Percentiles rank a stretch among this genome's conserved stretches.
phyloP scores from a whole-genome alignment of 1,284 basidiomycete species.

The Erythrobasidium hasegawianum region DNA sequence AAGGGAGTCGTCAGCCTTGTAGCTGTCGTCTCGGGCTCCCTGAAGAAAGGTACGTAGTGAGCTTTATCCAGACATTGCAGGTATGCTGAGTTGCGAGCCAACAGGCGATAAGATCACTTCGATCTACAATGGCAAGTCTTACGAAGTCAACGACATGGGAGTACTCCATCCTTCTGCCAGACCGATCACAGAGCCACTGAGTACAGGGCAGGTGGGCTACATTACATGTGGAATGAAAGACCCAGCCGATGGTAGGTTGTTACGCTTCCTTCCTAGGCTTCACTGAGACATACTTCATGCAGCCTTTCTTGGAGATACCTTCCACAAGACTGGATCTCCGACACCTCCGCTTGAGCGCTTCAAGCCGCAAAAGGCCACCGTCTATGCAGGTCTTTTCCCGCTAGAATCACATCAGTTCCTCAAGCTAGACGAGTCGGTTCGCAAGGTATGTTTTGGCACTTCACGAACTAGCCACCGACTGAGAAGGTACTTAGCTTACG shows the following conservation, averaged over 20 bases:
- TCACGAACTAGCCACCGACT: neutral
- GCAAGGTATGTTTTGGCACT: constrained; percentile 59
- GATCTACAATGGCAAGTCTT: constrained; percentile 79
- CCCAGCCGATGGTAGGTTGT: constrained; percentile 74
- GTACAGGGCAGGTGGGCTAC: constrained; percentile 44
- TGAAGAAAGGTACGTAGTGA: constrained; percentile 56
- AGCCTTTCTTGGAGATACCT: constrained; percentile 92
- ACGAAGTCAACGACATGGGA: constrained; percentile 87
- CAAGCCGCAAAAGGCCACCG: constrained; percentile 91
- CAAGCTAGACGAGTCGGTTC: constrained; percentile 93
- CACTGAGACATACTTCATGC: constrained; percentile 16
- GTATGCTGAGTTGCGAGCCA: no score
- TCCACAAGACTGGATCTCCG: constrained; percentile 67
- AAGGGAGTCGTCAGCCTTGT: constrained; percentile 92
- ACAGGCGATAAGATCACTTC: constrained; percentile 89
- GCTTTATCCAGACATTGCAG: no score
- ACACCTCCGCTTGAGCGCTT: constrained; percentile 89
- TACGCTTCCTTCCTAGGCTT: neutral
- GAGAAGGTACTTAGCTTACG: constrained; percentile 58
- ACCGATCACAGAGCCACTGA: constrained; percentile 50
- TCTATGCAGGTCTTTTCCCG: constrained; percentile 94
- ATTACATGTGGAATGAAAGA: constrained; percentile 90
- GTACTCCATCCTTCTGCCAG: constrained; percentile 88
- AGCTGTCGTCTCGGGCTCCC: constrained; percentile 60
- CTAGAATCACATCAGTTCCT: constrained; percentile 85